Base-by-base conservation (phyloP, 2,329 filamentous ascomycete genomes). In the Scolecobasidium constrictum region DNA sequence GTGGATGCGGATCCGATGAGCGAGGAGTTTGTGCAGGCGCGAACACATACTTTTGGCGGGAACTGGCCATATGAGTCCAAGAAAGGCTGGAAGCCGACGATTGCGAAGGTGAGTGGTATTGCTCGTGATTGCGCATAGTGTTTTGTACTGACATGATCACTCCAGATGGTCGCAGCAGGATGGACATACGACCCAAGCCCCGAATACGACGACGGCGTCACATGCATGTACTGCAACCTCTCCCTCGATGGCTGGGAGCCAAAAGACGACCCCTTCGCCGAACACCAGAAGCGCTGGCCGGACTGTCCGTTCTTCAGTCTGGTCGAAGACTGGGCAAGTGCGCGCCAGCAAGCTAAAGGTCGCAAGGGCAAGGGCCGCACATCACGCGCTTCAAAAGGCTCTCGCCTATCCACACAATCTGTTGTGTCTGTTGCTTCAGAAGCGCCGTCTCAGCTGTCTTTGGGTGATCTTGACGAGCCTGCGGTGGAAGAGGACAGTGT, bases 231-330 rank as follows among this genome's bases (percentile, higher is more conserved):
- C 63, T 98, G 92, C 65, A 78, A 83, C 45, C 66, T 96, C 13
- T 86, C 83, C 9, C 73, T 98, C 9, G 90, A 96, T 60, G 87
- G 87, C 5, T 98, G 93, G 92, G 92, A 96, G 57, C 81, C 83
- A 1, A 80, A 81, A 46, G 92, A 98, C 59, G 86, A 94, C 57
- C 92, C 92, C 47, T 75, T 83, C 90, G 84, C 56, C 80, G 92
- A 98, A 58, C 92, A 98, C 57, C 78, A 80, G 53, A 79, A 76
- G 43, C 78, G 92, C 51, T 82, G 81, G 1, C 77, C 86, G 0
- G 71, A 81, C 18, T 98, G 92, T 57, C 71, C 78, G 12, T 96
- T 94, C 65, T 96, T 96, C 56, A 63, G 68, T 2, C 73, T 94
- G 20, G 70, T 74, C 19, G 75, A 68, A 51, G 59, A 48, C 9